Evolutionary conservation across 2,329 filamentous ascomycete genomes (phyloP), one percentile per base, ranked within the genome.

Genomic region (Xenoacremonium recifei): DNA sequence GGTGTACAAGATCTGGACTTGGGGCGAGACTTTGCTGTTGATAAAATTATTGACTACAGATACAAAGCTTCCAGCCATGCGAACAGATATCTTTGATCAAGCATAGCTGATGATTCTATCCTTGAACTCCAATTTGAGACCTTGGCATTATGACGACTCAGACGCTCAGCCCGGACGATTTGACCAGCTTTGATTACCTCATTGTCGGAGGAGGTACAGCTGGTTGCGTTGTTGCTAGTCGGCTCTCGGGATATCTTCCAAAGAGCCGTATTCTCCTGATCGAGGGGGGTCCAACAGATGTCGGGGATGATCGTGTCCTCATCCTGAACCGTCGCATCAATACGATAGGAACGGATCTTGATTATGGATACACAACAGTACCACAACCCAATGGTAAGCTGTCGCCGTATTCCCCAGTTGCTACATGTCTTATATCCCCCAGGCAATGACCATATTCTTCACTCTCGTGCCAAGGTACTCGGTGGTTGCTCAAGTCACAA

Each of bases 401-500:
- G 9, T 27, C 9, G 13, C 13, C 23, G 23, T 27, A 13, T 27
- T 9, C 23, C 23, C 7, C 7, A 27, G 23, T 9, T 27, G 7
- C 9, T 13, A 7, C 7, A 13, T 13, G 13, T 13, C 23, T 27
- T 7, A 27, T 69, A 6, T 29, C 19, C 12, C 13, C 54, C 68
- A 79, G 85, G 86, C 59, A 91, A 91, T 71, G 89, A 85, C 32
- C 76, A 86, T 67, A 91, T 92, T 67, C 80, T 86, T 48, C 87
- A 91, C 70, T 89, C 87, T 13, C 81, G 87, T 49, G 87, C 87
- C 44, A 91, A 91, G 70, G 85, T 92, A 16, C 75, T 92, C 17
- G 87, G 87, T 54, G 87, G 87, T 49, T 92, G 87, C 72, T 90
- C 86, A 30, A 88, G 84, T 49, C 87, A 91, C 74, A 92, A 92